Evolutionary conservation across 441 rosid species (phyloP).

Genomic region (Croton laevigatus): DNA sequence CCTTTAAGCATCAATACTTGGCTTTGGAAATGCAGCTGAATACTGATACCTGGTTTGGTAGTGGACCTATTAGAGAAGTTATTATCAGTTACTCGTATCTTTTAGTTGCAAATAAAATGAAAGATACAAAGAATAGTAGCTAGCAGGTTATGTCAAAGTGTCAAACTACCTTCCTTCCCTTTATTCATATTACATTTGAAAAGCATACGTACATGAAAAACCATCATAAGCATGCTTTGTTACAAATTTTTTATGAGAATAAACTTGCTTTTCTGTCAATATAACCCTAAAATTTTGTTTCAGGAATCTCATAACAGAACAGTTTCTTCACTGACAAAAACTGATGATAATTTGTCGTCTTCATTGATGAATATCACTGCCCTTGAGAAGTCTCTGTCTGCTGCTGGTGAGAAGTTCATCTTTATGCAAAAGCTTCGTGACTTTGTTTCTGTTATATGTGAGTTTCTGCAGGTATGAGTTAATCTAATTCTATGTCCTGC

Average conservation of each 20-base stretch:
- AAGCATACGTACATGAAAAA: neutral
- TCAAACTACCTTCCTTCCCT: neutral
- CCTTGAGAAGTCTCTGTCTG: conserved; percentile 72
- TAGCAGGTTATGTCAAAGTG: neutral
- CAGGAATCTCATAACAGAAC: conserved; percentile 88
- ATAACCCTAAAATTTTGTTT: conserved; percentile 13
- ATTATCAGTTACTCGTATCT: neutral
- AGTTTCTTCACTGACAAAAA: conserved; percentile 51
- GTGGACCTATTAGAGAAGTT: neutral
- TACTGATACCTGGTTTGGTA: neutral
- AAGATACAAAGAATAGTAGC: neutral
- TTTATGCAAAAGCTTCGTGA: conserved; percentile 98
- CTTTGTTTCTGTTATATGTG: conserved; percentile 91
- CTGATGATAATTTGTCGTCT: conserved; percentile 80
- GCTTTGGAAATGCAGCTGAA: neutral
- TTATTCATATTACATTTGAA: neutral
- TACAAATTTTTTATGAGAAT: conserved; percentile 2
- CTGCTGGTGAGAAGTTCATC: conserved; percentile 97
- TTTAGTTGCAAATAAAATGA: neutral
- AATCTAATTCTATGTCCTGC: conserved; percentile 30
- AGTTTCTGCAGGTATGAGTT: conserved; percentile 90
- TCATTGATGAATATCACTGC: conserved; percentile 71
- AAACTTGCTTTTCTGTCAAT: conserved; percentile 1
- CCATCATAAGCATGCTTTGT: conserved; percentile 13
- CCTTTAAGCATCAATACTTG: neutral